phyloP scores from a whole-genome alignment of 208 protist genomes.

The Wallacemonas collosoma region DNA sequence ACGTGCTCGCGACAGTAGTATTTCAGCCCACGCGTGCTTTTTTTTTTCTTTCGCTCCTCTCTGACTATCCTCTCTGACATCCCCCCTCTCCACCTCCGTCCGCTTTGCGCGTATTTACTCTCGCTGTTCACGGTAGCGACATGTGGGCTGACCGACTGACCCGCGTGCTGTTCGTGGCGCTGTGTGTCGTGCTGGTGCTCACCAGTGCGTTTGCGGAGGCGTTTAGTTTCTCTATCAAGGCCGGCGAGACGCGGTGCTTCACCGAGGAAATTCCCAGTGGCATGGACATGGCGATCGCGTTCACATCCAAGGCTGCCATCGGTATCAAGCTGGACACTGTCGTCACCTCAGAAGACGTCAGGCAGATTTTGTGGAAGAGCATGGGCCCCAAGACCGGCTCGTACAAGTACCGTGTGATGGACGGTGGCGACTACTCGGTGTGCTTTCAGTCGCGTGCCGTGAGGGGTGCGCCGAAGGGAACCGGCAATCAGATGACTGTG shows the following conservation, averaged over 20 bases:
- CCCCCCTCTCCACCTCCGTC: background rate
- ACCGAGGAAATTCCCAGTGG: slow-evolving; percentile 73
- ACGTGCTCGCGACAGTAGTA: too few species aligned
- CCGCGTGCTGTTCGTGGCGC: background rate
- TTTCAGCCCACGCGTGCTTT: too few species aligned
- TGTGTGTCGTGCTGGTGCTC: slow-evolving; percentile 17
- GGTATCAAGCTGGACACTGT: slow-evolving; percentile 67
- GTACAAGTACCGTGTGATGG: slow-evolving; percentile 35
- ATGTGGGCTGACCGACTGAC: background rate
- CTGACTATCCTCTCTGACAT: background rate
- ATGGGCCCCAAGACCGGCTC: slow-evolving; percentile 35
- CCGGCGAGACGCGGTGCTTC: slow-evolving; percentile 68
- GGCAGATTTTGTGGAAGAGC: slow-evolving; percentile 5
- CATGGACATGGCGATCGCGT: slow-evolving; percentile 58
- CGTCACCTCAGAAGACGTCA: slow-evolving; percentile 21
- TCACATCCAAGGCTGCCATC: slow-evolving; percentile 48
- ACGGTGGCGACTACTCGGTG: slow-evolving; percentile 69
- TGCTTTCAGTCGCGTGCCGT: slow-evolving; percentile 71
- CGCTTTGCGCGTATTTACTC: background rate
- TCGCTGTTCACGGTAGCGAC: background rate
- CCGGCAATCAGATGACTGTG: slow-evolving; percentile 21
- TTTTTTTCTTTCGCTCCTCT: background rate
- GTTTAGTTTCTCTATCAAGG: slow-evolving; percentile 56
- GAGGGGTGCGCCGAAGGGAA: slow-evolving; percentile 19
- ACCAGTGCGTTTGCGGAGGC: slow-evolving; percentile 7